phyloP scores from a whole-genome alignment of 225 moss, liverwort and hornwort genomes.

The Rhytidiadelphus loreus region DNA sequence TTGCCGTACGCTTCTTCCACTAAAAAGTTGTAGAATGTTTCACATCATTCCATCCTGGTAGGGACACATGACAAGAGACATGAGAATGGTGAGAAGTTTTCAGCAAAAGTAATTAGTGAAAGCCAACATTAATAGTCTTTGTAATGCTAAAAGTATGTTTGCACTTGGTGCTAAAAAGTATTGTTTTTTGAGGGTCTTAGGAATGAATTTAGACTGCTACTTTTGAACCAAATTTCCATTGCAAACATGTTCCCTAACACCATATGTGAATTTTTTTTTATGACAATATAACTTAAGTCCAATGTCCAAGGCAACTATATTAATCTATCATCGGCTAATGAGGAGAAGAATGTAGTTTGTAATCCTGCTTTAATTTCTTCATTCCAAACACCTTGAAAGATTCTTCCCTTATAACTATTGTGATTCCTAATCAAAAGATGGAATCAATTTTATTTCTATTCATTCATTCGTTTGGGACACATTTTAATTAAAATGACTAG shows the following conservation, averaged over 20 bases:
- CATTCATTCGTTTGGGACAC: background rate
- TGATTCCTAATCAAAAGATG: background rate
- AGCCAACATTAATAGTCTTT: too few relatives aligned
- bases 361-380: background rate
- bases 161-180: too few relatives aligned
- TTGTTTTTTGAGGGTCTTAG: too few relatives aligned
- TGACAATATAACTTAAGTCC: too few relatives aligned
- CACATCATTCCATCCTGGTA: background rate
- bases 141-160: too few relatives aligned
- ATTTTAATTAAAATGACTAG: background rate
- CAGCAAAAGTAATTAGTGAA: too few relatives aligned
- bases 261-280: too few relatives aligned
- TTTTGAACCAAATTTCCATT: too few relatives aligned
- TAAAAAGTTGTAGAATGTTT: background rate
- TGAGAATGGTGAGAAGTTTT: too few relatives aligned
- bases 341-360: rapidly evolving
- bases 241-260: too few relatives aligned
- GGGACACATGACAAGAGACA: too few relatives aligned
- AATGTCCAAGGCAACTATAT: background rate
- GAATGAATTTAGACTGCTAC: too few relatives aligned
- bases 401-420: background rate
- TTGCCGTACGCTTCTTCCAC: background rate
- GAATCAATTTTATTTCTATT: background rate
- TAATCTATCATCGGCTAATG: background rate
- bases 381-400: background rate